These are phyloP conservation scores for Vanilla planifolia DNA, from an alignment of 106 monocot species.

Conservation along the genomic window DNA sequence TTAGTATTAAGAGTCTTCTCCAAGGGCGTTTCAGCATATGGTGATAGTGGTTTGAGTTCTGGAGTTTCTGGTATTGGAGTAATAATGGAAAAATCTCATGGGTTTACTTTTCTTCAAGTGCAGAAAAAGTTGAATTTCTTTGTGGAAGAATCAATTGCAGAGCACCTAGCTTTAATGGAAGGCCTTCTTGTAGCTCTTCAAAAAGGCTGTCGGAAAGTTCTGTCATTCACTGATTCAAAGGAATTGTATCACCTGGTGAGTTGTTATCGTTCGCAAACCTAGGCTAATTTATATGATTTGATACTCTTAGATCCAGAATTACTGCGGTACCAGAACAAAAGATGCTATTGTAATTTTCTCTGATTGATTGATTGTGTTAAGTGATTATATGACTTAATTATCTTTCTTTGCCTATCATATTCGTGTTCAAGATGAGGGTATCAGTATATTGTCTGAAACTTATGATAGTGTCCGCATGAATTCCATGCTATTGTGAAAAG, in stretches of 20 bases:
- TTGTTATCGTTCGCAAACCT: background rate
- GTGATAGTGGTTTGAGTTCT: conserved; percentile 19
- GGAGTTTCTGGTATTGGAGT: conserved; percentile 77
- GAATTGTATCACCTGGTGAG: conserved; percentile 59
- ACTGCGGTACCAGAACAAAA: no score
- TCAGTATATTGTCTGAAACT: background rate
- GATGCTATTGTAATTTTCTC: background rate
- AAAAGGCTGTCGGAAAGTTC: conserved; percentile 38
- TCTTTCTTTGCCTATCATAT: background rate
- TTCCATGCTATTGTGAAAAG: background rate
- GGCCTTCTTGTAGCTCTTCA: conserved; percentile 65
- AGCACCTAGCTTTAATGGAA: conserved; percentile 85
- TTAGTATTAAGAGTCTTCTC: conserved; percentile 62
- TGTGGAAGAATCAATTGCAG: conserved; percentile 61
- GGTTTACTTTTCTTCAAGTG: conserved; percentile 43
- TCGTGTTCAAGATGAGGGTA: background rate
- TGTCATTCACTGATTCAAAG: conserved; percentile 73
- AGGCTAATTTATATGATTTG: background rate
- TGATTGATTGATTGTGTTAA: background rate
- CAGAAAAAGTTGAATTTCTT: conserved; percentile 93
- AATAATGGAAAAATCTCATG: conserved; percentile 56
- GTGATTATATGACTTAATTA: background rate
- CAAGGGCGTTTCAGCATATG: conserved; percentile 68
- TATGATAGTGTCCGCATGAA: background rate
- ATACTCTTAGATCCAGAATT: background rate